Evolutionary conservation across 495 filamentous ascomycete species (phyloP).

Genomic region (Talaromyces nanjingensis): DNA sequence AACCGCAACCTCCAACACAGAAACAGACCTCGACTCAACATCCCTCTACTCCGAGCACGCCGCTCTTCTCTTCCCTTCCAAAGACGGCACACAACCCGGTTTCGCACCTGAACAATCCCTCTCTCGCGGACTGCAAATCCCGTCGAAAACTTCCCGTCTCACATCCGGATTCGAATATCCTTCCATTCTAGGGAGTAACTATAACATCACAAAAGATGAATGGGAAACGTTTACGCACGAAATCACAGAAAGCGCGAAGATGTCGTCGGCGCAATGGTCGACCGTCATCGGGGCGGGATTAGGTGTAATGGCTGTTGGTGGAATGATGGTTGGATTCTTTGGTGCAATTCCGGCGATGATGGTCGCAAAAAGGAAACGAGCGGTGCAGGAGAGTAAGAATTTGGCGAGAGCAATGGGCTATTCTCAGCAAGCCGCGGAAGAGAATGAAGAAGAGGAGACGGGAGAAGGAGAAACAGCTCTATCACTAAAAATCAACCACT

Average conservation of each 20-base stretch:
- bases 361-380: constrained; percentile 14
- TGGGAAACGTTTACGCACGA: constrained; percentile 27
- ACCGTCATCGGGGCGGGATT: constrained; percentile 27
- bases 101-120: constrained; percentile 15
- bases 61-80: constrained; percentile 9
- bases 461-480: constrained; percentile 10
- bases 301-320: constrained; percentile 25
- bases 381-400: constrained; percentile 23
- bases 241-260: constrained; percentile 23
- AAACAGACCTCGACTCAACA: neutral
- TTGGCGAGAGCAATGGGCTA: constrained; percentile 14
- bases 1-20: neutral
- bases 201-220: constrained; percentile 18
- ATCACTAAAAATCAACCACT: constrained; percentile 19
- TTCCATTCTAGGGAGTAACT: constrained; percentile 12
- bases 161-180: constrained; percentile 32
- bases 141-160: constrained; percentile 18
- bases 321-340: constrained; percentile 27
- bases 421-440: neutral
- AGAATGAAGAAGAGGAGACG: neutral
- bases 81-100: constrained; percentile 13
- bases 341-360: constrained; percentile 25
- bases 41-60: constrained; percentile 2
- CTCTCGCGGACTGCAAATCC: constrained; percentile 27
- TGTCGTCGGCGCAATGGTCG: constrained; percentile 28